Conservation (phyloP, 805 yeast species). For the Ascoidea tarda region DNA sequence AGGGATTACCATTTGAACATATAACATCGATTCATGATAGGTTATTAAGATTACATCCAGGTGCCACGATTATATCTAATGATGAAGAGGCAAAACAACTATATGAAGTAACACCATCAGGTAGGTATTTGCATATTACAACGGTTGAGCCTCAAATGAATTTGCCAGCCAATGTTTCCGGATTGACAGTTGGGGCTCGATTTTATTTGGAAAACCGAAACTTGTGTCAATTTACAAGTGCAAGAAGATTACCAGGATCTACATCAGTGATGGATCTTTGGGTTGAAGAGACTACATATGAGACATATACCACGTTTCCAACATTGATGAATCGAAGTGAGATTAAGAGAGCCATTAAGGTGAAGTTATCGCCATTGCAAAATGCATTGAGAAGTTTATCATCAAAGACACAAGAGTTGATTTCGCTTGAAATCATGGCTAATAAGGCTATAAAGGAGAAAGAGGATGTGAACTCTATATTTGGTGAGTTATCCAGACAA, state of each 20-base stretch:
- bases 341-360: slow-evolving; percentile 31
- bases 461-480: slow-evolving; percentile 30
- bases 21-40: slow-evolving; percentile 72
- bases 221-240: slow-evolving; percentile 52
- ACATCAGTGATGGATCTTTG: slow-evolving; percentile 62
- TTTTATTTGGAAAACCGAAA: slow-evolving; percentile 66
- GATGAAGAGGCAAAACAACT: slow-evolving; percentile 42
- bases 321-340: slow-evolving; percentile 79
- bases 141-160: slow-evolving; percentile 59
- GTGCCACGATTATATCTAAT: slow-evolving; percentile 51
- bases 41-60: slow-evolving; percentile 62
- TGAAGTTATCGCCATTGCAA: slow-evolving; percentile 67
- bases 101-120: slow-evolving; percentile 39
- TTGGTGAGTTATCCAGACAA: slow-evolving; percentile 54
- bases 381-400: slow-evolving; percentile 62
- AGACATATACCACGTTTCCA: slow-evolving; percentile 67
- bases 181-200: slow-evolving; percentile 40
- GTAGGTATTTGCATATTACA: slow-evolving; percentile 59
- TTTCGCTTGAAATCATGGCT: slow-evolving; percentile 49
- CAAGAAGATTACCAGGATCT: slow-evolving; percentile 62
- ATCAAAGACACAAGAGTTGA: slow-evolving; percentile 58
- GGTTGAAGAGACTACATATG: slow-evolving; percentile 80
- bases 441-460: slow-evolving; percentile 37
- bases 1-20: slow-evolving; percentile 81
- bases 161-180: slow-evolving; percentile 24